phyloP scores from a whole-genome alignment of 345 rosid species.

The Eucalyptus microcorys region DNA sequence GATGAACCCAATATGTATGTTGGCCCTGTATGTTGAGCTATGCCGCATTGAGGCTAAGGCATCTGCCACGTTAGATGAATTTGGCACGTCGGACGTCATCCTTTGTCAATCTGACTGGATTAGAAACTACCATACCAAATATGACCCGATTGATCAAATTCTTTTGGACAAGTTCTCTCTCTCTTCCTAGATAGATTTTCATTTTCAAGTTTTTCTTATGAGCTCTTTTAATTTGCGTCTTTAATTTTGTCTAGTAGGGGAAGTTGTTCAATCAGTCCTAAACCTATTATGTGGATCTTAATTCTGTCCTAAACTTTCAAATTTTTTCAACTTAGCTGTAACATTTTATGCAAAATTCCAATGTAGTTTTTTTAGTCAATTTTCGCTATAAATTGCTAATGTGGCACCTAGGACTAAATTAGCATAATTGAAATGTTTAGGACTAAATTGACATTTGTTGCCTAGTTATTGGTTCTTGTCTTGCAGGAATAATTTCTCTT shows the following conservation, averaged over 20 bases:
- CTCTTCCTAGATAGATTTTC: neutral
- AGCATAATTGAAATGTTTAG: neutral
- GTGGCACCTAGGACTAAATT: neutral
- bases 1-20: neutral
- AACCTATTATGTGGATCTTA: neutral
- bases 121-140: neutral
- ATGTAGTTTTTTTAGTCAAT: neutral
- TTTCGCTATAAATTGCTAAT: neutral
- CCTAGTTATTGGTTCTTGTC: neutral
- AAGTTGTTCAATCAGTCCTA: neutral
- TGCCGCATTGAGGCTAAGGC: neutral
- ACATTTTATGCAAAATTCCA: neutral
- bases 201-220: neutral
- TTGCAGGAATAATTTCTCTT: neutral
- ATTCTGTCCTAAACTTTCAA: neutral
- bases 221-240: neutral
- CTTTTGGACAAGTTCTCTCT: neutral
- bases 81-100: neutral
- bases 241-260: neutral
- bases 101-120: neutral
- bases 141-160: neutral
- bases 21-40: neutral
- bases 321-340: neutral
- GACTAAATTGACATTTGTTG: neutral
- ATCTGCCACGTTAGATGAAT: neutral